Evolutionary conservation across 2,329 filamentous ascomycete species (phyloP).

Genomic region (Colletotrichum chrysophilum): DNA sequence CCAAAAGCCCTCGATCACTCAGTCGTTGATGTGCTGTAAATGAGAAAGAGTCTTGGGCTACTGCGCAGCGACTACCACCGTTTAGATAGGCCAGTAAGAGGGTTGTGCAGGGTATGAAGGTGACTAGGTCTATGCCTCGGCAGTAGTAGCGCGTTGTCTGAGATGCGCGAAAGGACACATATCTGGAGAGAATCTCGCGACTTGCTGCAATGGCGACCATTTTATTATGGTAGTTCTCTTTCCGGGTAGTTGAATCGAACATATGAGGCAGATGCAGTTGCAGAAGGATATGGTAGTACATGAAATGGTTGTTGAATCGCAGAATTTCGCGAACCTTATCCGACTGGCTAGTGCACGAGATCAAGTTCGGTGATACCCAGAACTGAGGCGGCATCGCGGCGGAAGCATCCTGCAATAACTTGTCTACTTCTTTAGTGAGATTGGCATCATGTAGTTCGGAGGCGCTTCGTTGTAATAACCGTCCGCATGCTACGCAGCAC

Average conservation of each 20-base stretch:
- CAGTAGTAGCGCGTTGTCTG: slow-evolving; percentile 26
- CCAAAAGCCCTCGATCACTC: slow-evolving; percentile 43
- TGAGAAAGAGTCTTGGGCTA: background rate
- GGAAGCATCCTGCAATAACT: slow-evolving; percentile 34
- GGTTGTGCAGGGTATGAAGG: slow-evolving; percentile 40
- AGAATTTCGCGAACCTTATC: slow-evolving; percentile 17
- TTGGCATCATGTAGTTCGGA: slow-evolving; percentile 23
- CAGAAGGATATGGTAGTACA: slow-evolving; percentile 42
- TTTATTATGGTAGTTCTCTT: slow-evolving; percentile 14
- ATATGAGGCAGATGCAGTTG: slow-evolving; percentile 46
- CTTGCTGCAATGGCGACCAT: slow-evolving; percentile 40
- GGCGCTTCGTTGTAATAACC: slow-evolving; percentile 43
- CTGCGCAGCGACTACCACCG: background rate
- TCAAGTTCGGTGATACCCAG: slow-evolving; percentile 36
- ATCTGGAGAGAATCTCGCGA: slow-evolving; percentile 42
- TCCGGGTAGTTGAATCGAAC: slow-evolving; percentile 23
- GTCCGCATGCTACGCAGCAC: slow-evolving; percentile 31
- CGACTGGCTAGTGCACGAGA: background rate
- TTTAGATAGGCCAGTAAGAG: slow-evolving; percentile 41
- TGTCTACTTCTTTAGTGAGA: slow-evolving; percentile 35
- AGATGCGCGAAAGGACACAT: slow-evolving; percentile 34
- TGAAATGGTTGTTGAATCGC: slow-evolving; percentile 37
- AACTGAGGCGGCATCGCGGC: slow-evolving; percentile 36
- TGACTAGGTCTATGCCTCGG: slow-evolving; percentile 39
- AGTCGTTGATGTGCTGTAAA: slow-evolving; percentile 42